These are phyloP conservation scores for Bauhinia variegata DNA, from an alignment of 306 rosid species.

Conservation along the genomic window DNA sequence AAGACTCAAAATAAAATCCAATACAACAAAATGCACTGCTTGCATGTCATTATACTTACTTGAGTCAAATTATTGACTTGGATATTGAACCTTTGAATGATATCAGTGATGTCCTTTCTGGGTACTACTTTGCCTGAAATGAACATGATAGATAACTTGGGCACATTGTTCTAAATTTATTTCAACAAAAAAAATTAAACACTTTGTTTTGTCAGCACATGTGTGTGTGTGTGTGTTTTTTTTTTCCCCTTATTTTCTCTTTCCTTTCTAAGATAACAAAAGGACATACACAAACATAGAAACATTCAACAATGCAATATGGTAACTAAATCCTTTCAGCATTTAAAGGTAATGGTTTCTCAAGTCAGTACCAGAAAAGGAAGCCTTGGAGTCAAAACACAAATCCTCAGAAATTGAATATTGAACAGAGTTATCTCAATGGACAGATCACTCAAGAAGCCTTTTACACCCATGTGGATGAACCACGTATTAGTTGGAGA, in stretches of 20 bases:
- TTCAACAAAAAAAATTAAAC: conserved; percentile 13
- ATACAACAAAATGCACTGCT: conserved; percentile 22
- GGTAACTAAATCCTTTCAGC: neutral
- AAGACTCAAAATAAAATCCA: conserved; percentile 9
- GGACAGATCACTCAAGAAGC: too few species aligned
- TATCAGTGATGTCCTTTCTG: conserved; percentile 69
- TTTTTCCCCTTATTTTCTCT: neutral
- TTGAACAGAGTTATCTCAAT: too few species aligned
- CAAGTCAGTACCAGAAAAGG: neutral
- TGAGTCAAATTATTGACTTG: conserved; percentile 98
- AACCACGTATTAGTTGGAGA: neutral
- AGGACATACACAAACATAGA: neutral
- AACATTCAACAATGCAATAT: conserved; percentile 10
- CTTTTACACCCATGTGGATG: too few species aligned
- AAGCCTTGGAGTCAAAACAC: neutral
- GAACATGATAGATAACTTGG: conserved; percentile 34
- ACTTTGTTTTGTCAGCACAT: conserved; percentile 3
- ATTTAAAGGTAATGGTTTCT: neutral
- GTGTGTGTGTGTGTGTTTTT: conserved; percentile 4
- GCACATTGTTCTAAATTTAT: conserved; percentile 5
- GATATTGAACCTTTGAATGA: conserved; percentile 79
- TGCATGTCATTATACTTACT: conserved; percentile 46
- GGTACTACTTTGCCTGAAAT: conserved; percentile 78
- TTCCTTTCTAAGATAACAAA: conserved; percentile 9
- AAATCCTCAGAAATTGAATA: too few species aligned